These are phyloP conservation scores for Rhododendron vialii DNA, from an alignment of 148 eudicot genomes.

Conservation along the genomic window DNA sequence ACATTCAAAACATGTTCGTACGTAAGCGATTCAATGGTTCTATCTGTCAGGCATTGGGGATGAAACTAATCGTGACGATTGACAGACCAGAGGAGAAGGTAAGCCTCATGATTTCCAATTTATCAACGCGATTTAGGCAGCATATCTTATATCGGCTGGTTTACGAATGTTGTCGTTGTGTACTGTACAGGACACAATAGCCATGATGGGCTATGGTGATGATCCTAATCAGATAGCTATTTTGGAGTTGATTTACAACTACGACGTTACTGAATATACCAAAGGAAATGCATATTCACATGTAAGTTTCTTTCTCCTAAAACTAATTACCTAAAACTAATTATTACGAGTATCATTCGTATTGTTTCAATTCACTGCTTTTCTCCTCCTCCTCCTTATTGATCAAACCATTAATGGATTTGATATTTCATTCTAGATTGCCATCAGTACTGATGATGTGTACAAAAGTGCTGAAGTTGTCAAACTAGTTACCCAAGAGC, in stretches of 20 bases:
- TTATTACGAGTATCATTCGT: background rate
- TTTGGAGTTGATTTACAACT: slow-evolving; percentile 48
- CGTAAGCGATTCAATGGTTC: background rate
- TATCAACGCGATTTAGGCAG: background rate
- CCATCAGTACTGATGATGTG: slow-evolving; percentile 83
- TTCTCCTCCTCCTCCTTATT: background rate
- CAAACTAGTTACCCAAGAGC: slow-evolving; percentile 62
- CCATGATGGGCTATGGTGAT: background rate
- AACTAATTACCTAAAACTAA: background rate
- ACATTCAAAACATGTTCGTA: too few species aligned
- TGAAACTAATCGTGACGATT: slow-evolving; percentile 60
- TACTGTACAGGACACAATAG: background rate
- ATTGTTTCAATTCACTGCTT: background rate
- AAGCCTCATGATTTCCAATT: background rate
- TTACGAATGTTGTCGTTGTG: background rate
- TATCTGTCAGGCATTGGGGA: slow-evolving; percentile 68
- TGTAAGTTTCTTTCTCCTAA: background rate
- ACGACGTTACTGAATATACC: slow-evolving; percentile 76
- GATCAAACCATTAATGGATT: background rate
- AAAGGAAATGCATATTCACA: slow-evolving; percentile 96
- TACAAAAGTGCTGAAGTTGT: slow-evolving; percentile 85
- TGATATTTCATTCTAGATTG: slow-evolving; percentile 43
- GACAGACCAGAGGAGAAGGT: slow-evolving; percentile 94
- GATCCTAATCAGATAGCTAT: background rate
- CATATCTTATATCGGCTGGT: too few species aligned